phyloP scores from a whole-genome alignment of 2,329 filamentous ascomycete species.

The Cylindrodendrum hubeiense region DNA sequence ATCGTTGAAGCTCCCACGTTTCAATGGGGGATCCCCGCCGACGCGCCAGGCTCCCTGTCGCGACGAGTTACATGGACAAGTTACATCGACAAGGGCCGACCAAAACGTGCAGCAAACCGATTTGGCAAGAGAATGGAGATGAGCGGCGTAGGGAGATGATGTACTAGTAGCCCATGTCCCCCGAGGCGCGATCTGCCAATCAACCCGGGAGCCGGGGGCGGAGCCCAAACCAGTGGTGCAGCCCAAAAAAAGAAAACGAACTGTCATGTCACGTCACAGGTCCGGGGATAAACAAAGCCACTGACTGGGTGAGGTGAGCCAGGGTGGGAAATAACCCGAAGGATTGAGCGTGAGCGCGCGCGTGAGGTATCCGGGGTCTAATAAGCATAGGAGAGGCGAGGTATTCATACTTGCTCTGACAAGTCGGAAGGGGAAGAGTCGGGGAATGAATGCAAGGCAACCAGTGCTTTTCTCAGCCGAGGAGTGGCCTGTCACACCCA shows the following conservation, averaged over 20 bases:
- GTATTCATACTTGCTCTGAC: too few relatives aligned
- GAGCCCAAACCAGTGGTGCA: conserved; percentile 39
- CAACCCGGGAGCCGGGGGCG: conserved; percentile 35
- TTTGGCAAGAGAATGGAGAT: conserved; percentile 37
- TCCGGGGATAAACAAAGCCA: conserved; percentile 20
- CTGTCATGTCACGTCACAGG: conserved; percentile 39
- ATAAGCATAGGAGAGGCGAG: conserved; percentile 2
- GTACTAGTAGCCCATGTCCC: conserved; percentile 27
- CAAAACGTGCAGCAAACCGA: conserved; percentile 45
- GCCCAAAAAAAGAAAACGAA: conserved; percentile 37
- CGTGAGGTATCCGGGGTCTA: conserved; percentile 1
- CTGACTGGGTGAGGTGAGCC: conserved; percentile 20
- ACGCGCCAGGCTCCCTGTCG: conserved; percentile 33
- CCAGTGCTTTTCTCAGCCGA: conserved; percentile 8
- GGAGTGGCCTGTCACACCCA: conserved; percentile 10
- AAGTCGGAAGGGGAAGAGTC: background rate
- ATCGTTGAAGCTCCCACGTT: conserved; percentile 36
- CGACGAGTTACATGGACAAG: conserved; percentile 28
- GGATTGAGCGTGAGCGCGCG: background rate
- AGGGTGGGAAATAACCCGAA: conserved; percentile 28
- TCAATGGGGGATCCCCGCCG: conserved; percentile 33
- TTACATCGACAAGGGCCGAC: conserved; percentile 21
- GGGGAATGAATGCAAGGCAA: conserved; percentile 13
- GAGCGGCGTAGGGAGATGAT: conserved; percentile 36
- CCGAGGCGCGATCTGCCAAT: conserved; percentile 44